Evolutionary conservation across 2,329 filamentous ascomycete species (phyloP).

Genomic region (Rutstroemia sp.): DNA sequence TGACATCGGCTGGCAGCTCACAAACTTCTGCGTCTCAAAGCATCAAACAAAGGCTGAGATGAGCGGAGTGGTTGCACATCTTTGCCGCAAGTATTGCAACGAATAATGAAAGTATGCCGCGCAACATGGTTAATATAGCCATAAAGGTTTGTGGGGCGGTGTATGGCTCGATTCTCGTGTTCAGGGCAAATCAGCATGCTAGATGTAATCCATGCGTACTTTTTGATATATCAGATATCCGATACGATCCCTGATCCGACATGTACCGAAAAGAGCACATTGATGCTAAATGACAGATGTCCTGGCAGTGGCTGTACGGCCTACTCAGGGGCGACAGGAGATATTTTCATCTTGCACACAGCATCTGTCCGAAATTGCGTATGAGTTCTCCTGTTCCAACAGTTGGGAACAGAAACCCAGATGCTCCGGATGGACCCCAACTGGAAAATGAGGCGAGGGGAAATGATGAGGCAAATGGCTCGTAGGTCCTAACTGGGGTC

Average conservation of each 20-base stretch:
- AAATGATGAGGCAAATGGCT: not conserved
- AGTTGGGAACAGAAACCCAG: not conserved
- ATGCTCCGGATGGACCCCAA: not conserved
- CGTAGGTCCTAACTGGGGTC: not conserved
- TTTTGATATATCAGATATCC: not conserved
- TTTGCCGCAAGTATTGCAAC: not conserved
- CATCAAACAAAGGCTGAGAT: not conserved
- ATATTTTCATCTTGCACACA: not conserved
- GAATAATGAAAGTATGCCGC: not conserved
- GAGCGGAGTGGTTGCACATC: not conserved
- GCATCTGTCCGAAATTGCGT: not conserved
- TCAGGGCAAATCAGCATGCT: not conserved
- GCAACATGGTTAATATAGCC: not conserved
- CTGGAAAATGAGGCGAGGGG: constrained; percentile 2
- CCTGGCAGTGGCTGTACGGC: not conserved
- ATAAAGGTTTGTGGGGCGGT: not conserved
- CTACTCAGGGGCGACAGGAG: not conserved
- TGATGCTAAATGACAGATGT: not conserved
- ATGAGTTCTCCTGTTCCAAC: constrained; percentile 1
- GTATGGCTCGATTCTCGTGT: not conserved
- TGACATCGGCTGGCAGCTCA: no score
- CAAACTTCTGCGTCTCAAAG: no score
- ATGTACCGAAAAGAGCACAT: not conserved
- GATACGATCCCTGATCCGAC: not conserved
- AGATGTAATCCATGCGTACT: not conserved